A percentile compares a stretch with the other conserved stretches of the same genome.
These are phyloP conservation scores for Simmondsia chinensis DNA, from an alignment of 148 eudicot species.

Conservation along the genomic window DNA sequence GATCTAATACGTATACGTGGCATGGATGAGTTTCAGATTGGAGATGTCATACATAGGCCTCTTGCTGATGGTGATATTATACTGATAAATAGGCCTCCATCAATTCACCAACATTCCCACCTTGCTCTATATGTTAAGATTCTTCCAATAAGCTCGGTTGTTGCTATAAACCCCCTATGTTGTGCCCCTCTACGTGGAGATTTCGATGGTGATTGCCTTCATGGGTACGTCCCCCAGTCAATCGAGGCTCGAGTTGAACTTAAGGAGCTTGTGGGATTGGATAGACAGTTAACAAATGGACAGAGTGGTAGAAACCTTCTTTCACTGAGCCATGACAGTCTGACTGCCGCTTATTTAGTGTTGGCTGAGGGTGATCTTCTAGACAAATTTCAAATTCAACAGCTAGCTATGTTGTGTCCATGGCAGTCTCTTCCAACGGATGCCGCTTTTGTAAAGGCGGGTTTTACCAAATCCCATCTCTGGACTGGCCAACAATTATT, in stretches of 20 bases:
- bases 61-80: constrained; percentile 74
- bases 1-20: constrained; percentile 28
- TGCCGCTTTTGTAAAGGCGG: constrained; percentile 33
- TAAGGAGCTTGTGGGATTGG: constrained; percentile 71
- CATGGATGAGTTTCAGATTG: constrained; percentile 50
- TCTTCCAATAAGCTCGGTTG: constrained; percentile 62
- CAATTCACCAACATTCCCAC: constrained; percentile 85
- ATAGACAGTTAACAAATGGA: constrained; percentile 54
- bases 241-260: constrained; percentile 70
- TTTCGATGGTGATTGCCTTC: constrained; percentile 94
- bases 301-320: constrained; percentile 77
- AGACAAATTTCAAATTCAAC: constrained; percentile 49
- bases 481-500: constrained; percentile 83
- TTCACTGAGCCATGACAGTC: constrained; percentile 74
- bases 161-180: constrained; percentile 69
- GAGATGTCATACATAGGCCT: constrained; percentile 61
- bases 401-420: constrained; percentile 66
- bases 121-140: constrained; percentile 66
- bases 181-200: constrained; percentile 91
- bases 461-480: constrained; percentile 14
- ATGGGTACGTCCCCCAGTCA: constrained; percentile 85
- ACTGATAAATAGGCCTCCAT: constrained; percentile 86
- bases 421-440: constrained; percentile 22
- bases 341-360: constrained; percentile 70
- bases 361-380: constrained; percentile 53